Percentiles rank a stretch among this genome's conserved stretches.
Conservation (phyloP, 441 rosid genomes). For the Gossypium trilobum region DNA sequence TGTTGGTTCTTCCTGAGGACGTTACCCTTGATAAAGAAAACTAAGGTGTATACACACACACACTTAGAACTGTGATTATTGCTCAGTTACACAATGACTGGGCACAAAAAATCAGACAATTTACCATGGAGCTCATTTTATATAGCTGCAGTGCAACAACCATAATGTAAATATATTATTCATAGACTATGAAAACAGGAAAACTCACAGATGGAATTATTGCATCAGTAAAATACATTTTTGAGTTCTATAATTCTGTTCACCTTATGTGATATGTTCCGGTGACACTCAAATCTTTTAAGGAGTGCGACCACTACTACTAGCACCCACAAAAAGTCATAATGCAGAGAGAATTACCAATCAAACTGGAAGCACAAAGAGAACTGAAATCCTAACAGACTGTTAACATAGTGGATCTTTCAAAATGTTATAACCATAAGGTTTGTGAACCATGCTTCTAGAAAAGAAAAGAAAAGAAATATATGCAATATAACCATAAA, state of each 20-base stretch:
- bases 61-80: background rate
- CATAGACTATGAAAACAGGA: background rate
- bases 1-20: background rate
- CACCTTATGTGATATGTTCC: background rate
- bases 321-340: background rate
- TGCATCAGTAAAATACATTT: background rate
- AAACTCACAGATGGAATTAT: background rate
- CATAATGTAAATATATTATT: background rate
- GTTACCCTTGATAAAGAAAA: background rate
- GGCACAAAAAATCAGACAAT: background rate
- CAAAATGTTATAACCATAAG: conserved; percentile 2
- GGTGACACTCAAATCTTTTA: background rate
- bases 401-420: background rate
- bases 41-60: background rate
- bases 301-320: background rate
- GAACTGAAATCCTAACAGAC: background rate
- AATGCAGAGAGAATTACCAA: background rate
- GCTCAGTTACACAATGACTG: background rate
- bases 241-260: background rate
- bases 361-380: conserved; percentile 5
- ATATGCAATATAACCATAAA: background rate
- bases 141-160: background rate
- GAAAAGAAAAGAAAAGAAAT: background rate
- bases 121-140: background rate
- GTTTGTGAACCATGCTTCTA: background rate